Conservation (phyloP, 2,329 filamentous ascomycete species). For the Fusarium continuum region DNA sequence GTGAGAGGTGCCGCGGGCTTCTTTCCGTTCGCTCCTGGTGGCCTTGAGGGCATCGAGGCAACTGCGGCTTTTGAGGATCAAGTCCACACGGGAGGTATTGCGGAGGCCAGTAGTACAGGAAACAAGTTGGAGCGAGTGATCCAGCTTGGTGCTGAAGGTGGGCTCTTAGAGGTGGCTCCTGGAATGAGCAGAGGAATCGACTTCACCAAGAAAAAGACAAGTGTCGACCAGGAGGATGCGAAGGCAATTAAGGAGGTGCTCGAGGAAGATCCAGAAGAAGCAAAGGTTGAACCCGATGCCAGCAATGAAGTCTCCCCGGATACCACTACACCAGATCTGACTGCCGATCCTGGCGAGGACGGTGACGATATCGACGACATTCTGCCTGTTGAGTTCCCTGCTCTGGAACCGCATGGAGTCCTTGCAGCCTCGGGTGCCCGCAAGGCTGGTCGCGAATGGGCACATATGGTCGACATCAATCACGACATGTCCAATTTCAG, state of each 20-base stretch:
- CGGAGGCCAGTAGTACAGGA: slow-evolving; percentile 54
- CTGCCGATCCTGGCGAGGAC: slow-evolving; percentile 55
- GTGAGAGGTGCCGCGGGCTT: slow-evolving; percentile 92
- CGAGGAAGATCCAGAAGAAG: slow-evolving; percentile 59
- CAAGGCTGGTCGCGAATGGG: slow-evolving; percentile 88
- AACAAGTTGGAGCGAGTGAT: slow-evolving; percentile 84
- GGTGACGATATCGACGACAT: slow-evolving; percentile 81
- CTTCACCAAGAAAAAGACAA: slow-evolving; percentile 68
- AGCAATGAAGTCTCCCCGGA: slow-evolving; percentile 43
- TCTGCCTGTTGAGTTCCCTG: slow-evolving; percentile 90
- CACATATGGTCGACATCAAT: slow-evolving; percentile 97
- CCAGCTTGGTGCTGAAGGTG: slow-evolving; percentile 78
- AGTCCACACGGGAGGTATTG: slow-evolving; percentile 61
- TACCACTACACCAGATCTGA: slow-evolving; percentile 38
- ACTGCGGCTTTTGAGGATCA: slow-evolving; percentile 86
- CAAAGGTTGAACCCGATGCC: slow-evolving; percentile 39
- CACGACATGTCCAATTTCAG: slow-evolving; percentile 92
- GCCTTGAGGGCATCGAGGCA: slow-evolving; percentile 85
- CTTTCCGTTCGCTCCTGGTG: slow-evolving; percentile 92
- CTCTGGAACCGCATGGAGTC: slow-evolving; percentile 83
- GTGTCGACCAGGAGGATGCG: slow-evolving; percentile 67
- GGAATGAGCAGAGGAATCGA: slow-evolving; percentile 83
- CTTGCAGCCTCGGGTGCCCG: slow-evolving; percentile 76
- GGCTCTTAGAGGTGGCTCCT: slow-evolving; percentile 82
- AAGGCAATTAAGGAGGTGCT: slow-evolving; percentile 75